These are phyloP conservation scores for Endocladia muricata DNA, from an alignment of 31 red algal genomes.

Conservation along the genomic window DNA sequence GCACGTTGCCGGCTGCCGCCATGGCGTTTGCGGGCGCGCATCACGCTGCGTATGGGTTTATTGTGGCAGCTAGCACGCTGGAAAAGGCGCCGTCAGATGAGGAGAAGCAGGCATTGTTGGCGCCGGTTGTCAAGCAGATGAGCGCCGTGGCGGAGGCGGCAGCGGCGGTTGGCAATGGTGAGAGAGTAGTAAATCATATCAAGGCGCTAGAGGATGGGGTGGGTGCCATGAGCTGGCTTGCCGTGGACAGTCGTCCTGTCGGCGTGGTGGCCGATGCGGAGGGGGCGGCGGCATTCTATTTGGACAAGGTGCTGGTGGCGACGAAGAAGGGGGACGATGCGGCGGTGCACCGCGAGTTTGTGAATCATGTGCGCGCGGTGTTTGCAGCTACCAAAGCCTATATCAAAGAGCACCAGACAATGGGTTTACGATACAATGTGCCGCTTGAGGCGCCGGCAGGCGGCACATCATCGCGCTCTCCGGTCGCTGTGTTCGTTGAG, in stretches of 20 bases:
- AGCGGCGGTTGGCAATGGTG: constrained; percentile 45
- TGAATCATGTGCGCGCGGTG: constrained; percentile 38
- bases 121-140: constrained; percentile 64
- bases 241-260: constrained; percentile 68
- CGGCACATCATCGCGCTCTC: neutral
- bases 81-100: constrained; percentile 42
- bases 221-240: constrained; percentile 77
- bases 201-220: constrained; percentile 69
- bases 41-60: constrained; percentile 56
- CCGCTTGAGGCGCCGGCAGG: constrained; percentile 20
- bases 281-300: constrained; percentile 68
- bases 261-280: constrained; percentile 60
- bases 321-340: constrained; percentile 66
- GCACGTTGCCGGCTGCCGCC: constrained; percentile 35
- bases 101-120: constrained; percentile 54
- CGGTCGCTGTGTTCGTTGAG: constrained; percentile 1
- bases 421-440: constrained; percentile 66
- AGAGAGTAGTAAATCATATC: constrained; percentile 47
- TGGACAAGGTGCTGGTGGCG: constrained; percentile 71
- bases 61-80: constrained; percentile 46
- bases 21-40: constrained; percentile 45
- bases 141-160: constrained; percentile 42
- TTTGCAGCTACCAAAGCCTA: constrained; percentile 75
- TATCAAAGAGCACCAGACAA: constrained; percentile 86
- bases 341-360: constrained; percentile 50